Evolutionary conservation across 2,329 filamentous ascomycete species (phyloP).

Genomic region (Colletotrichum lindemuthianum): DNA sequence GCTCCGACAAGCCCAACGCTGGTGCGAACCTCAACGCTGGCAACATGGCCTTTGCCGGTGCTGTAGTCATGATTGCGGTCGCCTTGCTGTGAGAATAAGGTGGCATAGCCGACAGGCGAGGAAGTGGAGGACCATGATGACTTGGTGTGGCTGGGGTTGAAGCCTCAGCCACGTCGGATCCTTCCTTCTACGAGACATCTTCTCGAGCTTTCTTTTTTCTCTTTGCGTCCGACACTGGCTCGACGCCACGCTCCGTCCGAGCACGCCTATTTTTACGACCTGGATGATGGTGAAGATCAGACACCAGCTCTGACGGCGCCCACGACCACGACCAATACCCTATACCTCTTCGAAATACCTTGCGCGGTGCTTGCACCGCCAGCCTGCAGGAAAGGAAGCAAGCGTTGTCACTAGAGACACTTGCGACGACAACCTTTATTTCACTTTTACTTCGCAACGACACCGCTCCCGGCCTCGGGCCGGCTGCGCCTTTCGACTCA

Average conservation of each 20-base stretch:
- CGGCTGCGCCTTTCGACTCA: background rate
- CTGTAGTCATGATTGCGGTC: slow-evolving; percentile 60
- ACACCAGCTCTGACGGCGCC: slow-evolving; percentile 18
- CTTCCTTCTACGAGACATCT: slow-evolving; percentile 34
- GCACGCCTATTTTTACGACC: slow-evolving; percentile 25
- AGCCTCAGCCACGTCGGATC: slow-evolving; percentile 15
- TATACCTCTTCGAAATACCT: slow-evolving; percentile 26
- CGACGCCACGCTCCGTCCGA: background rate
- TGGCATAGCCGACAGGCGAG: background rate
- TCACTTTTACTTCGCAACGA: slow-evolving; percentile 5
- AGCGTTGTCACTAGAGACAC: slow-evolving; percentile 26
- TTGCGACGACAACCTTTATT: slow-evolving; percentile 29
- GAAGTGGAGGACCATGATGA: background rate
- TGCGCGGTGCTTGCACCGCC: slow-evolving; percentile 32
- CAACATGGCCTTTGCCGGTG: slow-evolving; percentile 58
- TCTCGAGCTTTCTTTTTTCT: slow-evolving; percentile 24
- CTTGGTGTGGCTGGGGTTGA: slow-evolving; percentile 1
- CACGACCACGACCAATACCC: slow-evolving; percentile 27
- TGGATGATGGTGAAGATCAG: slow-evolving; percentile 23
- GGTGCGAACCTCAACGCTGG: slow-evolving; percentile 52
- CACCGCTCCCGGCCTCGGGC: background rate
- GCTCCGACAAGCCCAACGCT: slow-evolving; percentile 41
- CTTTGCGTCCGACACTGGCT: slow-evolving; percentile 8
- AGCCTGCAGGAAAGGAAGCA: slow-evolving; percentile 34
- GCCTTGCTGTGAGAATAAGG: slow-evolving; percentile 58